Conservation (phyloP, 2,329 filamentous ascomycete species). For the Sporothrix schenckii region DNA sequence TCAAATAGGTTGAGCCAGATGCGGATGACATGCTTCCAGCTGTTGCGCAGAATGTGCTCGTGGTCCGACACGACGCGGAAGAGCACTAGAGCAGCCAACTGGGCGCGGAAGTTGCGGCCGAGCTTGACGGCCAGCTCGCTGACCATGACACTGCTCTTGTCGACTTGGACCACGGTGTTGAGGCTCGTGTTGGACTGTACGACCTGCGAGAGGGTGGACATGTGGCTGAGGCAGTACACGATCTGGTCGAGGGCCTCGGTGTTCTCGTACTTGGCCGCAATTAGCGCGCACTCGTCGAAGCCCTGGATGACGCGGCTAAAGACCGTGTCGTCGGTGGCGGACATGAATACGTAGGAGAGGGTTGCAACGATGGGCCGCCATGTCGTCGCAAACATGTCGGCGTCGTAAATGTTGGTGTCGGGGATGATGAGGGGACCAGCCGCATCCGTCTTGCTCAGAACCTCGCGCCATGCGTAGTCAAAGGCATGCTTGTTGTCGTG, state of each 20-base stretch:
- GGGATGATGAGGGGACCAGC: constrained; percentile 75
- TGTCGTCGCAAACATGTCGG: constrained; percentile 94
- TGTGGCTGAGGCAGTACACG: constrained; percentile 83
- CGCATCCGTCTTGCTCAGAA: constrained; percentile 80
- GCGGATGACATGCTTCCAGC: constrained; percentile 82
- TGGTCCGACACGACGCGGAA: constrained; percentile 89
- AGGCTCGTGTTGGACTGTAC: constrained; percentile 77
- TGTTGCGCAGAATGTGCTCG: constrained; percentile 72
- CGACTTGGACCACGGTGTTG: constrained; percentile 94
- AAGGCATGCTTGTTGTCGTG: constrained; percentile 97
- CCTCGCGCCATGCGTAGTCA: constrained; percentile 95
- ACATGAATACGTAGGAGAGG: constrained; percentile 98
- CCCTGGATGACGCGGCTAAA: constrained; percentile 91
- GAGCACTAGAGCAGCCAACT: constrained; percentile 90
- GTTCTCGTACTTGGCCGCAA: constrained; percentile 81
- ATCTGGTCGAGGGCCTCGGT: constrained; percentile 91
- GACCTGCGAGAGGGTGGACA: constrained; percentile 73
- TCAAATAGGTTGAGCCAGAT: constrained; percentile 96
- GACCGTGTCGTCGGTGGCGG: constrained; percentile 92
- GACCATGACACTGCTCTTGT: constrained; percentile 94
- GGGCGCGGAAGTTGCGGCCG: constrained; percentile 88
- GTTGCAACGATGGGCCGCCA: constrained; percentile 96
- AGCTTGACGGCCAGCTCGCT: constrained; percentile 96
- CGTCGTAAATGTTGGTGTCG: constrained; percentile 92
- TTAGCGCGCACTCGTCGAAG: constrained; percentile 93